Percentiles rank a stretch among this genome's conserved stretches.
Evolutionary conservation across 345 rosid genomes (phyloP).

Genomic region (Populus deltoides): DNA sequence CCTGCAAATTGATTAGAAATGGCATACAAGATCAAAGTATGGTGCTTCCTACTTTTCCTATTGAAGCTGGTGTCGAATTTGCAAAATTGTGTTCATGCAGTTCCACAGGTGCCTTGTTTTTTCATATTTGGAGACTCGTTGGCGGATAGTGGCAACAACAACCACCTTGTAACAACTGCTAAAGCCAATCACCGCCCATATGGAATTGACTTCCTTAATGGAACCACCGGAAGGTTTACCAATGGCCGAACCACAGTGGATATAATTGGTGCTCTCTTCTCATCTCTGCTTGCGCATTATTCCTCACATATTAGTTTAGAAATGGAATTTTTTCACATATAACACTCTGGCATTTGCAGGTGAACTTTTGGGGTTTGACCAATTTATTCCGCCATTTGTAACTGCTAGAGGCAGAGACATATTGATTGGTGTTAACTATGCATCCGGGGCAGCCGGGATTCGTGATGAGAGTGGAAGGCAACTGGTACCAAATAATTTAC

Average conservation of each 20-base stretch:
- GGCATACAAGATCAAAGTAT: not conserved
- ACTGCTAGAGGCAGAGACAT: not conserved
- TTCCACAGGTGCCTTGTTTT: not conserved
- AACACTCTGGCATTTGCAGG: not conserved
- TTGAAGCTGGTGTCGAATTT: not conserved
- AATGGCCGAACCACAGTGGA: not conserved
- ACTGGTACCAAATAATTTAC: not conserved
- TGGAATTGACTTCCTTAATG: not conserved
- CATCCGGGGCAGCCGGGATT: conserved; percentile 19
- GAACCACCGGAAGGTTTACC: not conserved
- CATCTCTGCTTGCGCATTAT: not conserved
- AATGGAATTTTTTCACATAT: too few species aligned
- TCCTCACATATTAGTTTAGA: not conserved
- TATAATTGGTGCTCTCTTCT: not conserved
- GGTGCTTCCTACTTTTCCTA: not conserved
- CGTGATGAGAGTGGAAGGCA: conserved; percentile 15
- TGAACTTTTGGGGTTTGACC: conserved; percentile 15
- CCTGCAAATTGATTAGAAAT: not conserved
- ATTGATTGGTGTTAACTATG: conserved; percentile 19
- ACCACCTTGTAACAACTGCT: not conserved
- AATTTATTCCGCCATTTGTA: conserved; percentile 8
- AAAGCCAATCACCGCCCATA: not conserved
- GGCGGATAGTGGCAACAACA: not conserved
- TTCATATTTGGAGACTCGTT: not conserved
- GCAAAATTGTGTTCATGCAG: not conserved